These are phyloP conservation scores for Ophiostoma quercus DNA, from an alignment of 2,329 filamentous ascomycete species.

Conservation along the genomic window DNA sequence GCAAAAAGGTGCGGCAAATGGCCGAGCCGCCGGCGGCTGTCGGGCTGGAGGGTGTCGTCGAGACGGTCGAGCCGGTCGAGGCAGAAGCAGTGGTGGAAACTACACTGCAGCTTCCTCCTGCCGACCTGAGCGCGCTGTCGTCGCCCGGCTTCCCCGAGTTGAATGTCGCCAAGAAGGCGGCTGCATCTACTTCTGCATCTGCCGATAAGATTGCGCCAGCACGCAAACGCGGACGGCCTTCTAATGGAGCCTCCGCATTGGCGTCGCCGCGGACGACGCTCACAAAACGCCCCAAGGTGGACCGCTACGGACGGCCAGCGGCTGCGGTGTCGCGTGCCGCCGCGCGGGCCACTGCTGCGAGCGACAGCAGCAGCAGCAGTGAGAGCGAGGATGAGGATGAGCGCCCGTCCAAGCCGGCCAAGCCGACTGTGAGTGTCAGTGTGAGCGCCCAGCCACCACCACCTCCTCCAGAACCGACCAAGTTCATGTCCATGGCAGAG, in stretches of 20 bases:
- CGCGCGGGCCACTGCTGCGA: background rate
- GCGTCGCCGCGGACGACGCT: background rate
- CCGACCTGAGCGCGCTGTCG: background rate
- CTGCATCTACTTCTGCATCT: too few relatives aligned
- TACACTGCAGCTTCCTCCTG: background rate
- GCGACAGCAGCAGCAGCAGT: background rate
- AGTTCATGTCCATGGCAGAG: slow-evolving; percentile 53
- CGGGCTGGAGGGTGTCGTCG: slow-evolving; percentile 2
- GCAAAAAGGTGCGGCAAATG: slow-evolving; percentile 17
- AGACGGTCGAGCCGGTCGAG: background rate
- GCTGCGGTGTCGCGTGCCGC: background rate
- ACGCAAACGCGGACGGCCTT: slow-evolving; percentile 25
- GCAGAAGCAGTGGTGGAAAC: background rate
- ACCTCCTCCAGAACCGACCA: slow-evolving; percentile 23
- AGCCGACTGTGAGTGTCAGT: background rate
- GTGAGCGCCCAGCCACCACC: background rate
- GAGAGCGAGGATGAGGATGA: background rate
- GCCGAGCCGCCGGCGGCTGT: background rate
- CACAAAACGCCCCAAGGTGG: slow-evolving; percentile 25
- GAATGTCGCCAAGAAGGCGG: background rate
- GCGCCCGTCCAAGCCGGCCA: background rate
- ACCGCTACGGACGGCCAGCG: background rate
- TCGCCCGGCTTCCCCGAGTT: slow-evolving; percentile 3
- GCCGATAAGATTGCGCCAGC: slow-evolving; percentile 9
- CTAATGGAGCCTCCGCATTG: background rate